A percentile compares a stretch with the other conserved stretches of the same genome.
Conservation (phyloP, 1,284 basidiomycete species). For the Cryptococcus neoformans region DNA sequence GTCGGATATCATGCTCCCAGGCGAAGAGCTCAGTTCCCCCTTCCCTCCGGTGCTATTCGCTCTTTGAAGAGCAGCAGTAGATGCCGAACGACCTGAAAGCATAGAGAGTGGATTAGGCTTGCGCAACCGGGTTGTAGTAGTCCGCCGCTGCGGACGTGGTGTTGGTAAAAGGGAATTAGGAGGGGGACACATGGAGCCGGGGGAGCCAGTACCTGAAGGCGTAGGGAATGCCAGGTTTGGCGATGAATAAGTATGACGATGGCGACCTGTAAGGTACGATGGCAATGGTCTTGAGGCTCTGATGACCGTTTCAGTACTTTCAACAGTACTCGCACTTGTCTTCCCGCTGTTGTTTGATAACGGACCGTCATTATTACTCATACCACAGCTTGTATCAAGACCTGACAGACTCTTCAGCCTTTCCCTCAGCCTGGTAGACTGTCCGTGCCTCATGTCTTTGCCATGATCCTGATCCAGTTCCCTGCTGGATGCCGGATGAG, state of each 20-base stretch:
- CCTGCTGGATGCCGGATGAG: neutral
- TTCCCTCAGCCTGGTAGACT: constrained; percentile 13
- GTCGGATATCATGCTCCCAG: constrained; percentile 15
- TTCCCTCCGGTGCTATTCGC: neutral
- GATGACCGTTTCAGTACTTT: neutral
- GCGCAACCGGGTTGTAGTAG: constrained; percentile 15
- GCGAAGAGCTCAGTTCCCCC: constrained; percentile 13
- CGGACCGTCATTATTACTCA: neutral
- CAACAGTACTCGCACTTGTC: neutral
- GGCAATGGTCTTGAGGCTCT: constrained; percentile 11
- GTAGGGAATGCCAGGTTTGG: constrained; percentile 11
- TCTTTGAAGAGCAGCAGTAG: neutral
- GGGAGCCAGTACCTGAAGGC: neutral
- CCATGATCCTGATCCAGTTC: neutral
- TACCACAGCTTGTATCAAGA: constrained; percentile 10
- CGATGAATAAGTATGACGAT: constrained; percentile 19
- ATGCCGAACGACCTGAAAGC: neutral
- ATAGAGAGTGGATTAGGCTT: constrained; percentile 18
- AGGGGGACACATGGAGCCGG: constrained; percentile 11
- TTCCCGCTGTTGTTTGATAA: constrained; percentile 1
- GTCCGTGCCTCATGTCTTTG: constrained; percentile 2
- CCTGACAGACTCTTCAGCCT: constrained; percentile 14
- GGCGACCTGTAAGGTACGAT: constrained; percentile 9
- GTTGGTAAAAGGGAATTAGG: constrained; percentile 12
- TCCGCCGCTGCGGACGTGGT: constrained; percentile 7